Conservation (phyloP, 345 rosid species). For the sweet orange (Citrus sinensis) region DNA sequence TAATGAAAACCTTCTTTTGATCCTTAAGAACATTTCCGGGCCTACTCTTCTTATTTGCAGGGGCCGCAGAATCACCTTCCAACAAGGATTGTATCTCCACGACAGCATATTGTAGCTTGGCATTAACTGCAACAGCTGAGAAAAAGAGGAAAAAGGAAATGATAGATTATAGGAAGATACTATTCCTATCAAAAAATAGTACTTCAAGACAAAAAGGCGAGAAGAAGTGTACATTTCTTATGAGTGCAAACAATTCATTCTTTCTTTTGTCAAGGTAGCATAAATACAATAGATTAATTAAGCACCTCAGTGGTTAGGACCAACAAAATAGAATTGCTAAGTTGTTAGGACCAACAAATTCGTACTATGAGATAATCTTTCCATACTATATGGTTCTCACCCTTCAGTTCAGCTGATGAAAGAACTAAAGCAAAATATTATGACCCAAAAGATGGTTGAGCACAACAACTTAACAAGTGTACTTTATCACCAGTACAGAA, state of each 20-base stretch:
- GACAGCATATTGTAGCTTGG: slow-evolving; percentile 83
- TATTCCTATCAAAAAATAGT: background rate
- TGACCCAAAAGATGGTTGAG: background rate
- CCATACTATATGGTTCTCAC: background rate
- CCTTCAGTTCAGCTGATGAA: background rate
- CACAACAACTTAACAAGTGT: background rate
- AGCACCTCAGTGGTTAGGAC: slow-evolving; percentile 2
- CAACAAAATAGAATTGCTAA: background rate
- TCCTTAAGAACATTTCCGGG: slow-evolving; percentile 65
- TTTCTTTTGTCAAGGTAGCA: background rate
- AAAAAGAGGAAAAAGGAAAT: background rate
- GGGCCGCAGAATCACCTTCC: slow-evolving; percentile 39
- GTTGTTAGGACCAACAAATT: background rate
- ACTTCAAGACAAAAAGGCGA: background rate
- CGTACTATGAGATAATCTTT: background rate
- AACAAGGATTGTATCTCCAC: slow-evolving; percentile 51
- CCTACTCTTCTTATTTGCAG: slow-evolving; percentile 46
- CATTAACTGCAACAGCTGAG: slow-evolving; percentile 95
- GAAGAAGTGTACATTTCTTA: background rate
- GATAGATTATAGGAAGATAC: background rate
- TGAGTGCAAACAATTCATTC: background rate
- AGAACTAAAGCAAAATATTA: background rate
- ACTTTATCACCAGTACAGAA: background rate
- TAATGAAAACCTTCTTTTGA: slow-evolving; percentile 51
- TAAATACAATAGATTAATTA: background rate